Evolutionary conservation across 1,139 yeast species (phyloP).

Genomic region (Dujonia santamariae): DNA sequence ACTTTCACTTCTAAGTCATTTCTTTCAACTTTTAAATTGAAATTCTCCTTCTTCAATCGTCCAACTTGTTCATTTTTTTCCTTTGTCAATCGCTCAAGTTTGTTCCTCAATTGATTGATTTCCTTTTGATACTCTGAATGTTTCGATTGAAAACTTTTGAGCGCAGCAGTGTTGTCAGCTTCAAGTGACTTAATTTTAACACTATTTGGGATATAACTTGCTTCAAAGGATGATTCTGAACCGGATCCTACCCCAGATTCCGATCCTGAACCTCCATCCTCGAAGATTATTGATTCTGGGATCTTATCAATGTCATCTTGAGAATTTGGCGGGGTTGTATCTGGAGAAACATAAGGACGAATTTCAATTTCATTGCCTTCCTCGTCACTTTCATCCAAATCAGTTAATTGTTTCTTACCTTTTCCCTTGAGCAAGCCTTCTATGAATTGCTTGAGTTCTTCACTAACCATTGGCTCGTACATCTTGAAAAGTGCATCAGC

Average conservation of each 20-base stretch:
- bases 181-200: constrained; percentile 7
- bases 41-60: constrained; percentile 13
- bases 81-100: constrained; percentile 4
- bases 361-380: not conserved
- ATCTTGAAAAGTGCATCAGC: constrained; percentile 7
- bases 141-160: not conserved
- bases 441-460: constrained; percentile 5
- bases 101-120: constrained; percentile 12
- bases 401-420: not conserved
- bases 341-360: constrained; percentile 7
- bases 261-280: not conserved
- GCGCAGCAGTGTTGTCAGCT: not conserved
- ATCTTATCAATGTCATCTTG: constrained; percentile 15
- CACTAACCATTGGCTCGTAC: constrained; percentile 8
- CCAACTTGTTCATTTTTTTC: constrained; percentile 5
- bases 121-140: constrained; percentile 9
- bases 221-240: constrained; percentile 8
- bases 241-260: constrained; percentile 1
- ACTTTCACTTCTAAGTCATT: constrained; percentile 10
- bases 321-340: constrained; percentile 25
- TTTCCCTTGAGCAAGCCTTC: not conserved
- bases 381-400: constrained; percentile 4
- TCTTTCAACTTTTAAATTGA: constrained; percentile 12
- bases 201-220: constrained; percentile 13
- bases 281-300: not conserved